Conservation (phyloP, 2,329 filamentous ascomycete genomes). For the Chaetothyriales sp. region DNA sequence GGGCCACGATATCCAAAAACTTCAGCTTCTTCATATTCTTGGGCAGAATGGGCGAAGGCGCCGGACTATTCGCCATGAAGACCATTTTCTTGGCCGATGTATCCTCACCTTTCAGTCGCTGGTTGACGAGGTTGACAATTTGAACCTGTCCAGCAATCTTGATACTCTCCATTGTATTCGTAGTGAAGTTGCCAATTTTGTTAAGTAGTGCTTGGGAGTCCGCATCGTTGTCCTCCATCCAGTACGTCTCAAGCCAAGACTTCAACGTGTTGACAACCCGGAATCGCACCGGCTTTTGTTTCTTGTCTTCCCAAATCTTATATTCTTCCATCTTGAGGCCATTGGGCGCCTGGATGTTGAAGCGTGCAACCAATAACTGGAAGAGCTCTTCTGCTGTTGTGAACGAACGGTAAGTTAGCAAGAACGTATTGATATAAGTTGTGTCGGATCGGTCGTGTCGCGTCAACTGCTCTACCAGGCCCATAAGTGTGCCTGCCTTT, state of each 20-base stretch:
- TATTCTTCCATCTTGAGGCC: constrained; percentile 62
- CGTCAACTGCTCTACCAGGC: constrained; percentile 85
- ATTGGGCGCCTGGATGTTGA: constrained; percentile 80
- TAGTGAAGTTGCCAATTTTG: constrained; percentile 78
- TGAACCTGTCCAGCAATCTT: constrained; percentile 79
- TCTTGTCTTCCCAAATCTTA: constrained; percentile 78
- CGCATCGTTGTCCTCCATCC: constrained; percentile 89
- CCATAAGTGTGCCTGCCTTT: constrained; percentile 76
- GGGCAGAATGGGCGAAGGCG: constrained; percentile 77
- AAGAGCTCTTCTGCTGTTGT: constrained; percentile 82
- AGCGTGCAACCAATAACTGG: constrained; percentile 78
- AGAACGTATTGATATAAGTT: constrained; percentile 93
- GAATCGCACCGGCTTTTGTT: constrained; percentile 91
- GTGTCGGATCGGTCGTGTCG: constrained; percentile 91
- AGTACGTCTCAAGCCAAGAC: constrained; percentile 96
- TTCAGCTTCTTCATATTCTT: constrained; percentile 99
- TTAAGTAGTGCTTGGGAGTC: constrained; percentile 72
- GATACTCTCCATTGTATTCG: constrained; percentile 80
- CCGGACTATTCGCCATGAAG: constrained; percentile 66
- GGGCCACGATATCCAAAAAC: constrained; percentile 89
- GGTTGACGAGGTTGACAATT: constrained; percentile 73
- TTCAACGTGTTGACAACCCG: constrained; percentile 95
- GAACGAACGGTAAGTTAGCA: constrained; percentile 91
- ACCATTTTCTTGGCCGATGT: constrained; percentile 73
- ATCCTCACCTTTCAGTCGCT: constrained; percentile 76